phyloP scores from a whole-genome alignment of 1,284 basidiomycete species.

The Austroboletus olivaceoglutinosus region DNA sequence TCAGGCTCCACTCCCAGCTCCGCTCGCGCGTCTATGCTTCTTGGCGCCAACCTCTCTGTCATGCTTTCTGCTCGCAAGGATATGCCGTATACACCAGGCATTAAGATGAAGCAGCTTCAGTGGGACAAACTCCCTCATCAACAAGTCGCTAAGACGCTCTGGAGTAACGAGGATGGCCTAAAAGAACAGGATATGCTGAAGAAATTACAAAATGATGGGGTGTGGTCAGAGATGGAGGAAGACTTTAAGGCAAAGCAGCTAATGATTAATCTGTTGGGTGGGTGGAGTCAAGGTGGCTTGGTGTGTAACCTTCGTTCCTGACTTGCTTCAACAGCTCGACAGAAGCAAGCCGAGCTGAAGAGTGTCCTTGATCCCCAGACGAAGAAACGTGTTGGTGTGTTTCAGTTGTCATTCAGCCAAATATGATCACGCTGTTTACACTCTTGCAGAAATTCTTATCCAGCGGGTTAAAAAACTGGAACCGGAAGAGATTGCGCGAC shows the following conservation, averaged over 20 bases:
- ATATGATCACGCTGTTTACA: not conserved
- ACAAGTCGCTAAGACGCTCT: slow-evolving; percentile 80
- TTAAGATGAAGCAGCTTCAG: slow-evolving; percentile 97
- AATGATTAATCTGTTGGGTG: slow-evolving; percentile 80
- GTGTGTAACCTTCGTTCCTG: not conserved
- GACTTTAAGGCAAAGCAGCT: slow-evolving; percentile 97
- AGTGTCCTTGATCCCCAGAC: slow-evolving; percentile 90
- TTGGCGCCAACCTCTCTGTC: slow-evolving; percentile 56
- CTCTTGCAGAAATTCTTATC: slow-evolving; percentile 76
- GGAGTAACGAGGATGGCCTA: slow-evolving; percentile 68
- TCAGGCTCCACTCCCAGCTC: slow-evolving; percentile 52
- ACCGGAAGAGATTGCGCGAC: slow-evolving; percentile 81
- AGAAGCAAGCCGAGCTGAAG: slow-evolving; percentile 82
- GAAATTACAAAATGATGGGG: slow-evolving; percentile 79
- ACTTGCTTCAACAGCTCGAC: slow-evolving; percentile 50
- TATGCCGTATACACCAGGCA: slow-evolving; percentile 78
- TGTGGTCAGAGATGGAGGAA: slow-evolving; percentile 97
- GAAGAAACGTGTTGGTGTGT: slow-evolving; percentile 84
- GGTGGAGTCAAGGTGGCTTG: slow-evolving; percentile 18
- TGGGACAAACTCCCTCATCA: slow-evolving; percentile 96
- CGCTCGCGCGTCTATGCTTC: slow-evolving; percentile 55
- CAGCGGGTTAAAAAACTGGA: slow-evolving; percentile 79
- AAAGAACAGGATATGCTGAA: slow-evolving; percentile 77
- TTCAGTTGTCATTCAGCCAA: not conserved
- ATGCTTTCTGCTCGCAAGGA: slow-evolving; percentile 75